These are phyloP conservation scores for Saturnispora halmiae DNA, from an alignment of 805 yeast genomes.

Conservation along the genomic window DNA sequence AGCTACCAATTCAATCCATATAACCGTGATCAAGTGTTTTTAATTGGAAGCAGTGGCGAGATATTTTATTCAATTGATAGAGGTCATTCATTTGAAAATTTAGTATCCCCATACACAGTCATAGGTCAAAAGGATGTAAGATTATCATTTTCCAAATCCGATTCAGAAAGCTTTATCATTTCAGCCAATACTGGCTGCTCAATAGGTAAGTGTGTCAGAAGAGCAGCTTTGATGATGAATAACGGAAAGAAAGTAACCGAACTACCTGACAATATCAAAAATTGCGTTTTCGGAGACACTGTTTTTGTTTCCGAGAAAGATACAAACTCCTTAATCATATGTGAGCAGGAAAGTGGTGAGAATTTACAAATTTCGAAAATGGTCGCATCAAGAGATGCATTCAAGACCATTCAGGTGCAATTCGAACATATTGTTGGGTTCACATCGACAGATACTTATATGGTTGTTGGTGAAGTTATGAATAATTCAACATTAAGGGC, in stretches of 20 bases:
- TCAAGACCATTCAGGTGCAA: constrained; percentile 31
- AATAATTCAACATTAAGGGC: constrained; percentile 52
- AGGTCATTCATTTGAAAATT: constrained; percentile 44
- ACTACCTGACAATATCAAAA: constrained; percentile 42
- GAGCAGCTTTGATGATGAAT: constrained; percentile 56
- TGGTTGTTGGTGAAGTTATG: constrained; percentile 58
- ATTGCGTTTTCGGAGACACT: constrained; percentile 62
- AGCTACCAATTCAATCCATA: constrained; percentile 41
- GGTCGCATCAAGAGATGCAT: constrained; percentile 46
- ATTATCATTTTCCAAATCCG: constrained; percentile 53
- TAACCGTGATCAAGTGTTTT: constrained; percentile 45
- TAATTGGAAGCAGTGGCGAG: constrained; percentile 39
- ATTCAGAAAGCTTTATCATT: constrained; percentile 55
- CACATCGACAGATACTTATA: constrained; percentile 60
- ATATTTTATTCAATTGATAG: constrained; percentile 60
- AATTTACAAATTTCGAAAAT: constrained; percentile 23
- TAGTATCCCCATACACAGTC: constrained; percentile 38
- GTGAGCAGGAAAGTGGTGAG: constrained; percentile 37
- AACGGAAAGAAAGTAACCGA: constrained; percentile 55
- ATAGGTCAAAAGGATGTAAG: constrained; percentile 31
- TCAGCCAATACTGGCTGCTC: constrained; percentile 56
- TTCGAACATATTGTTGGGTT: constrained; percentile 62
- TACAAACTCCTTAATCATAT: constrained; percentile 52
- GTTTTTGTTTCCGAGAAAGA: constrained; percentile 33
- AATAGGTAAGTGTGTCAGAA: constrained; percentile 39